These are phyloP conservation scores for Ogataea kodamae DNA, from an alignment of 805 yeast species.

Conservation along the genomic window DNA sequence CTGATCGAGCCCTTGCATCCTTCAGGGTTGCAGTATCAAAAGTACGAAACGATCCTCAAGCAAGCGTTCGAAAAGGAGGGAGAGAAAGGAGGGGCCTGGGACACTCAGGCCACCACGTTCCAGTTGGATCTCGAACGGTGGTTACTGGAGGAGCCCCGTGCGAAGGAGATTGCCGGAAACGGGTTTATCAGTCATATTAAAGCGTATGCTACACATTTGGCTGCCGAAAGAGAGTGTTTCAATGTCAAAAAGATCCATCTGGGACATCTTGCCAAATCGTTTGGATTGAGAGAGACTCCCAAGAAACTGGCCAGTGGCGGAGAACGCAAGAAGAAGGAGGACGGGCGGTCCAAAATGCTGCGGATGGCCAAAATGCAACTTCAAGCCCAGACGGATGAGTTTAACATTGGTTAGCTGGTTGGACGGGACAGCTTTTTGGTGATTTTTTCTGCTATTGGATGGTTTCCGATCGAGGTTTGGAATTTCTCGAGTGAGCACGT, in stretches of 20 bases:
- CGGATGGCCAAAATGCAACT: conserved; percentile 70
- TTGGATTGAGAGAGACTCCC: conserved; percentile 94
- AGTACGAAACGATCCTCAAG: conserved; percentile 42
- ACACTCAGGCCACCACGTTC: conserved; percentile 93
- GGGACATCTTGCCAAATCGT: conserved; percentile 94
- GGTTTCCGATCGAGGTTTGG: too few species aligned
- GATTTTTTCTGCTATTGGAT: too few species aligned
- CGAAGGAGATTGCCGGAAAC: conserved; percentile 64
- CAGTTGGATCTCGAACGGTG: conserved; percentile 88
- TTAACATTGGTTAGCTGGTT: conserved; percentile 41
- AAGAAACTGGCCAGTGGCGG: conserved; percentile 58
- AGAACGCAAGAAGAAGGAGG: conserved; percentile 51
- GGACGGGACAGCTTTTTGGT: not conserved
- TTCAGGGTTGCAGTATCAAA: conserved; percentile 38
- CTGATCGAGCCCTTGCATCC: conserved; percentile 57
- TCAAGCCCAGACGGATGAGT: conserved; percentile 64
- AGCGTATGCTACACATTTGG: conserved; percentile 93
- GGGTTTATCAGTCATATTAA: conserved; percentile 88
- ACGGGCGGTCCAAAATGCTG: conserved; percentile 69
- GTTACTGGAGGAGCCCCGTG: conserved; percentile 63
- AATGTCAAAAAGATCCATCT: conserved; percentile 80
- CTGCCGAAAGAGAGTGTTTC: conserved; percentile 74
- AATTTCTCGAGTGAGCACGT: too few species aligned
- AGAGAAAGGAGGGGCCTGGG: conserved; percentile 58
- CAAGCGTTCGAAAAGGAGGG: conserved; percentile 28